Conservation (phyloP, 805 yeast genomes). For the Cyberlindnera suaveolens region DNA sequence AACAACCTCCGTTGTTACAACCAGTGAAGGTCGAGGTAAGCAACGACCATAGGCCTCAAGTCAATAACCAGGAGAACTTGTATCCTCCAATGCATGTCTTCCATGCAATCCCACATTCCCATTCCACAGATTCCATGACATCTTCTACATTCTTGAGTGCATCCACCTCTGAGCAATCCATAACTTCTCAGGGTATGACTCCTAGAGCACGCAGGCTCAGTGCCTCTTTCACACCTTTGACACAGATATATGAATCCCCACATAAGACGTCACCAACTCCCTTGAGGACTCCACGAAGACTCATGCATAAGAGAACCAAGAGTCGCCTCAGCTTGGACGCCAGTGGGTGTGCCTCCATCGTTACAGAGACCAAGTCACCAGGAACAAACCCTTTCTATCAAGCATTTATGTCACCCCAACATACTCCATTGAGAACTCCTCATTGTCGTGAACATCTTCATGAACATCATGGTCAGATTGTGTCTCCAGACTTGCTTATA, state of each 20-base stretch:
- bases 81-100: slow-evolving; percentile 16
- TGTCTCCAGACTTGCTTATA: slow-evolving; percentile 21
- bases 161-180: slow-evolving; percentile 20
- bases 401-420: slow-evolving; percentile 35
- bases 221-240: slow-evolving; percentile 16
- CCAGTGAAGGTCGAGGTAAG: background rate
- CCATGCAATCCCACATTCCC: slow-evolving; percentile 22
- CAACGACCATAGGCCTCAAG: background rate
- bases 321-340: slow-evolving; percentile 35
- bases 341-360: slow-evolving; percentile 20
- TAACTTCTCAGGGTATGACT: slow-evolving; percentile 12
- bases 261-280: slow-evolving; percentile 1
- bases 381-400: slow-evolving; percentile 43
- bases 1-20: background rate
- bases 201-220: slow-evolving; percentile 30
- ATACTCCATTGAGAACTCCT: slow-evolving; percentile 23
- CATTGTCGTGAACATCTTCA: no score
- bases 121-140: slow-evolving; percentile 25
- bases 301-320: slow-evolving; percentile 33
- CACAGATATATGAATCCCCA: slow-evolving; percentile 15
- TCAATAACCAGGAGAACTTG: slow-evolving; percentile 8
- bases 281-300: slow-evolving; percentile 12
- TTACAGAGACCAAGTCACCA: slow-evolving; percentile 27
- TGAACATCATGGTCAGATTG: slow-evolving; percentile 5
- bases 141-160: slow-evolving; percentile 25